Evolutionary conservation across 768 basidiomycete species (phyloP), one percentile per base, ranked within the genome.

Genomic region (Kwoniella newhampshirensis): DNA sequence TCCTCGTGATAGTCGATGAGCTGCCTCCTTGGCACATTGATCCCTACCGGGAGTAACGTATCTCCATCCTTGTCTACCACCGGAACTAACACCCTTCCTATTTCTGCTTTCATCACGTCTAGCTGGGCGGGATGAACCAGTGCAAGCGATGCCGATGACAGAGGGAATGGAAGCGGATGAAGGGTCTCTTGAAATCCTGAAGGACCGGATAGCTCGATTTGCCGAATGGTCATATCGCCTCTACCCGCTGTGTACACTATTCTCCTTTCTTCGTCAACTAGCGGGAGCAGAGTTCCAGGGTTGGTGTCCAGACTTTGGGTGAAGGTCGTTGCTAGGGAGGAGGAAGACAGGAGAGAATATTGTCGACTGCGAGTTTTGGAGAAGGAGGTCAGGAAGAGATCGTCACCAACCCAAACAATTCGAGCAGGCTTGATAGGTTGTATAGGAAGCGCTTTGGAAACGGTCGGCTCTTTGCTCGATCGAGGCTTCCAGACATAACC

Each of bases 1-100:
- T 77, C 77, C 7, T 66, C 53, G 56, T 77, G 74, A 44, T 72
- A 79, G 56, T 79, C 78, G 39, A 79, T 66, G 43, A 77, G 66
- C 45, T 75, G 74, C 52, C 76, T 53, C 43, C 75, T 59, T 4
- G 78, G 78, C 0, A 78, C 75, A 39, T 54, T 59, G 42, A 77
- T 58, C 1, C 70, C 51, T 0, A 77, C 54, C 2, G 78, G 78
- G 0, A 77, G n/a, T 30, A 79, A 51, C 1, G 68, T 62, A 47
- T 71, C 67, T 4, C 68, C 68, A 49, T 73, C 73, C 41, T 70
- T 68, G 41, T 70, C 67, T 35, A 69, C 59, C 7, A 74, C 58
- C 15, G 68, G 60, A 15, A 78, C 27, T 21, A 71, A 30, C 11
- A 68, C 36, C 12, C 67, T 70, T 11, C 69, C 73, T 45, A 79